These are phyloP conservation scores for Mycena chlorophos DNA, from an alignment of 768 basidiomycete species.

Conservation along the genomic window DNA sequence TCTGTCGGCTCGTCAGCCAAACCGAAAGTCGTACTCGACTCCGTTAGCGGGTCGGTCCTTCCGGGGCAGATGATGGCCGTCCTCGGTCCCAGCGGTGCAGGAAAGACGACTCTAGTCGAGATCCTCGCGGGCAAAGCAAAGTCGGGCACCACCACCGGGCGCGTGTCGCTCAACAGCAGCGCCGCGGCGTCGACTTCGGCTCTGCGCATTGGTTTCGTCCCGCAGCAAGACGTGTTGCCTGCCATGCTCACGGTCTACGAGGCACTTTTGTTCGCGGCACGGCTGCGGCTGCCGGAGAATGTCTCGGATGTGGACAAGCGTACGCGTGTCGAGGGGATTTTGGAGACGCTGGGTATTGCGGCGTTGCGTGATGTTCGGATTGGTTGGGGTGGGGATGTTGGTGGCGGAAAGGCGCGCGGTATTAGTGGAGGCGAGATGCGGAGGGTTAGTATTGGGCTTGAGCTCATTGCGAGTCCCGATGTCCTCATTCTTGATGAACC, in stretches of 20 bases:
- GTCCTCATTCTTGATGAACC: constrained; percentile 89
- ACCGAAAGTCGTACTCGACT: constrained; percentile 69
- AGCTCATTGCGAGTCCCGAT: constrained; percentile 83
- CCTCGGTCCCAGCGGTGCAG: constrained; percentile 88
- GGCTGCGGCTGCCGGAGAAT: constrained; percentile 78
- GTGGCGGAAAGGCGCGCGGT: constrained; percentile 71
- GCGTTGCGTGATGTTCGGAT: constrained; percentile 72
- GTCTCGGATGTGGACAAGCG: constrained; percentile 61
- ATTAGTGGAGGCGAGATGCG: constrained; percentile 93
- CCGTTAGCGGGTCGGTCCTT: constrained; percentile 65
- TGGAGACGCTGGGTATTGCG: constrained; percentile 77
- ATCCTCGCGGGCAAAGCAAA: constrained; percentile 85
- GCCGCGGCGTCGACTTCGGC: constrained; percentile 22
- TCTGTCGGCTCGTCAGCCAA: constrained; percentile 45
- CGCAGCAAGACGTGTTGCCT: constrained; percentile 83
- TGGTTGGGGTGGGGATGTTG: constrained; percentile 50
- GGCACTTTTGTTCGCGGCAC: constrained; percentile 81
- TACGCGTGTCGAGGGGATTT: constrained; percentile 64
- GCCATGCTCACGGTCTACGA: constrained; percentile 79
- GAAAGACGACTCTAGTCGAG: constrained; percentile 90
- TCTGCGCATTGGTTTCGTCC: constrained; percentile 80
- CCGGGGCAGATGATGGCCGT: constrained; percentile 90
- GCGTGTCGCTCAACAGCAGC: constrained; percentile 54
- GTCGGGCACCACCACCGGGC: constrained; percentile 65
- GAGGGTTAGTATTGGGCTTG: constrained; percentile 86